Conservation (phyloP, 139 green algal genomes). For the Chlamydomonas sp. region DNA sequence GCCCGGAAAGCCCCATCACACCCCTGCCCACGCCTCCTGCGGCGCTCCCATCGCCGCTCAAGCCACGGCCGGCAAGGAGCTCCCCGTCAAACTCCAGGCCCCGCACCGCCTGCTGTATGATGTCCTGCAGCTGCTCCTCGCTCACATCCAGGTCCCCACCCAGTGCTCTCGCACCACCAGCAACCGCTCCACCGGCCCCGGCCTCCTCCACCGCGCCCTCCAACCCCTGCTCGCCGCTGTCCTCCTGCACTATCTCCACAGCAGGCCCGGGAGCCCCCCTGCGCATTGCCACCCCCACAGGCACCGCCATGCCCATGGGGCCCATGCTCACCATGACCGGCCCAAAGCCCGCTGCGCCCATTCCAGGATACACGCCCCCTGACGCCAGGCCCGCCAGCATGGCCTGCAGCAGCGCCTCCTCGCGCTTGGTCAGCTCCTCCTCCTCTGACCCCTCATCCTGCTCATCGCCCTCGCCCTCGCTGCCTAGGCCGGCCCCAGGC, state of each 20-base stretch:
- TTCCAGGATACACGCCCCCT: neutral
- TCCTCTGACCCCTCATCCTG: neutral
- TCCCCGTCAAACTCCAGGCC: neutral
- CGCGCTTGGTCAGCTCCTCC: neutral
- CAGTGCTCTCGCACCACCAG: neutral
- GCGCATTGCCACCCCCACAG: too few relatives aligned
- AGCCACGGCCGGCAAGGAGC: too few relatives aligned
- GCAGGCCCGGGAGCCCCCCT: too few relatives aligned
- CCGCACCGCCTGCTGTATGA: conserved; percentile 17
- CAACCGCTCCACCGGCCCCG: neutral
- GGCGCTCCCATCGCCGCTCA: neutral
- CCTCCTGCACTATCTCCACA: too few relatives aligned
- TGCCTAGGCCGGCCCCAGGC: too few relatives aligned
- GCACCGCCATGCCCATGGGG: too few relatives aligned
- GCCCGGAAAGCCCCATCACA: too few relatives aligned
- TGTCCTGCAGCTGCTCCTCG: neutral
- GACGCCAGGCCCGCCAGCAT: neutral
- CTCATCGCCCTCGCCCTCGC: neutral
- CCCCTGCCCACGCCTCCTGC: neutral
- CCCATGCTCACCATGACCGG: too few relatives aligned
- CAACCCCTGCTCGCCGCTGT: too few relatives aligned
- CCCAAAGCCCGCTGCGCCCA: neutral
- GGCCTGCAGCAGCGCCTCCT: neutral
- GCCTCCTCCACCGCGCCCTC: too few relatives aligned
- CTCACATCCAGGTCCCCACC: neutral